Conservation (phyloP, 192 early-diverging fungal genomes). For the Cladochytrium replicatum region DNA sequence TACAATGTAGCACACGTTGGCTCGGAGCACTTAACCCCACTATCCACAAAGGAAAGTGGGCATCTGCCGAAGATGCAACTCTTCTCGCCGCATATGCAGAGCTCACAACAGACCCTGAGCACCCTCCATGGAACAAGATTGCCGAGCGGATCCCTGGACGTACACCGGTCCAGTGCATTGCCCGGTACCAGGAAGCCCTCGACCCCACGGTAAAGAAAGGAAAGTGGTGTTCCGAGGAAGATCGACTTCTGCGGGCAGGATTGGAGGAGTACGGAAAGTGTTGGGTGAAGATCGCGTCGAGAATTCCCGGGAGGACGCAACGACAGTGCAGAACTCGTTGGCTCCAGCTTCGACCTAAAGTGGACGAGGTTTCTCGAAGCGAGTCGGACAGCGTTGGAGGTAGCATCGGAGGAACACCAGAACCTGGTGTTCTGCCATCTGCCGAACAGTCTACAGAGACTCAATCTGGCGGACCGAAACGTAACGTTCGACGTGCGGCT, state of each 20-base stretch:
- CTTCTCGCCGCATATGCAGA: conserved; percentile 16
- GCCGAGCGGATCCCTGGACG: conserved; percentile 66
- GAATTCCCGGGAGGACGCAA: conserved; percentile 77
- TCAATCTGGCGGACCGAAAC: no score
- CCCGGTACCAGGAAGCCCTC: conserved; percentile 78
- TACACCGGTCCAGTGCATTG: conserved; percentile 83
- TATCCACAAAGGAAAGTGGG: conserved; percentile 30
- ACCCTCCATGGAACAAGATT: conserved; percentile 61
- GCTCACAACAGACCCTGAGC: conserved; percentile 3
- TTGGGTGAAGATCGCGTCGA: conserved; percentile 81
- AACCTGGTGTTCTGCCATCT: no score
- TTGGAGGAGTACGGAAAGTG: conserved; percentile 58
- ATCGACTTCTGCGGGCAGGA: conserved; percentile 56
- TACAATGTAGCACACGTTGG: conserved; percentile 24
- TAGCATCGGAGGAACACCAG: conserved; percentile 16
- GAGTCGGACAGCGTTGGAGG: no score
- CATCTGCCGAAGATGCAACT: conserved; percentile 16
- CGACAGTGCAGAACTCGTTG: conserved; percentile 87
- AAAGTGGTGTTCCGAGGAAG: conserved; percentile 36
- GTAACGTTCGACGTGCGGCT: no score
- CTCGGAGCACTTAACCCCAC: conserved; percentile 18
- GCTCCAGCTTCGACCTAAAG: conserved; percentile 36
- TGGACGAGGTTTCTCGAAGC: no score
- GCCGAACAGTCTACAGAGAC: no score
- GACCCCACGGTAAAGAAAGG: conserved; percentile 51